Evolutionary conservation across 306 rosid genomes (phyloP).

Genomic region (Purshia tridentata): DNA sequence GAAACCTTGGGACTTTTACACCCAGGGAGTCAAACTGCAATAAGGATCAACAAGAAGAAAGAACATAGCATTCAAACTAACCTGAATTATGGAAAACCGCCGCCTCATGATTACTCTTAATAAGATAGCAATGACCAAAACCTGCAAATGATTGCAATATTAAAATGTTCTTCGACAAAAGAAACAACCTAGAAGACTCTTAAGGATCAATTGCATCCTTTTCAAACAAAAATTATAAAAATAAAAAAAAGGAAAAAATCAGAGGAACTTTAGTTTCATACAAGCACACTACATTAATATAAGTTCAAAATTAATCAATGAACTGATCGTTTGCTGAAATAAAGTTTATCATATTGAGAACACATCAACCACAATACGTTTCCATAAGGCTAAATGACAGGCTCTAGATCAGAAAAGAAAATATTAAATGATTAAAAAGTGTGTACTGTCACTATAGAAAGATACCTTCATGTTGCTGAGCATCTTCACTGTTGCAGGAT

Average conservation of each 20-base stretch:
- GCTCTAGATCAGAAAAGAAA: no score
- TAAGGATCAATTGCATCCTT: no score
- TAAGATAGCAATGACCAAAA: constrained; percentile 95
- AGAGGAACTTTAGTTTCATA: no score
- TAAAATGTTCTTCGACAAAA: constrained; percentile 16
- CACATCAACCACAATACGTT: no score
- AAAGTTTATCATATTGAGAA: no score
- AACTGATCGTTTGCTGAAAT: no score
- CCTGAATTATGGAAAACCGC: constrained; percentile 92
- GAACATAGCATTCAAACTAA: constrained; percentile 21
- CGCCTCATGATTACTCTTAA: constrained; percentile 89
- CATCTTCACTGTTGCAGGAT: constrained; percentile 99
- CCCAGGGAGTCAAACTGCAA: no score
- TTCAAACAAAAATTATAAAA: no score
- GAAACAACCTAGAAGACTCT: neutral
- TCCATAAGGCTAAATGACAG: neutral
- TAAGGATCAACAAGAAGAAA: no score
- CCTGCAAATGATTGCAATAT: constrained; percentile 42
- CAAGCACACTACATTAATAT: no score
- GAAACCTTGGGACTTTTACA: neutral
- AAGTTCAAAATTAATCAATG: no score
- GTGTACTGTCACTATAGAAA: constrained; percentile 1
- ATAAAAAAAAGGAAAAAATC: no score
- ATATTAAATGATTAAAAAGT: constrained; percentile 8
- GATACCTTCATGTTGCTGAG: constrained; percentile 77